Evolutionary conservation across 208 protist genomes (phyloP).

Genomic region (Blechomonas ayalai): DNA sequence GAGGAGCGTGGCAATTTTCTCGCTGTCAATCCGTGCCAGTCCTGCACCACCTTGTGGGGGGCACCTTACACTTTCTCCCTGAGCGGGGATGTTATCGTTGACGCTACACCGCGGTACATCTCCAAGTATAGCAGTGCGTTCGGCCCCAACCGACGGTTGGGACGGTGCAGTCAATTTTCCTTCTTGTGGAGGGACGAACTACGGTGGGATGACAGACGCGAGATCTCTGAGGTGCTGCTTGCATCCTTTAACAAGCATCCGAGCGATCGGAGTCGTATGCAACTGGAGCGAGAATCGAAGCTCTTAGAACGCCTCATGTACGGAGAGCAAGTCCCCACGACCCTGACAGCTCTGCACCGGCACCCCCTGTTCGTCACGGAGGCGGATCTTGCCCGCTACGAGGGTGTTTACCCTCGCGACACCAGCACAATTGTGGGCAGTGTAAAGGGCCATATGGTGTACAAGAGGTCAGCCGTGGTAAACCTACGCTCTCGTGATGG

Average conservation of each 20-base stretch:
- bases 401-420: constrained; percentile 82
- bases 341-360: constrained; percentile 49
- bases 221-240: constrained; percentile 64
- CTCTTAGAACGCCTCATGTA: constrained; percentile 76
- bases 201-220: constrained; percentile 71
- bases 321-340: constrained; percentile 77
- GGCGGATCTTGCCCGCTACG: constrained; percentile 55
- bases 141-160: constrained; percentile 42
- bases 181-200: constrained; percentile 75
- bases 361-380: constrained; percentile 89
- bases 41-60: constrained; percentile 71
- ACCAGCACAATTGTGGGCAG: constrained; percentile 62
- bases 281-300: constrained; percentile 39
- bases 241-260: constrained; percentile 38
- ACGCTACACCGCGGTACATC: constrained; percentile 78
- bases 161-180: constrained; percentile 39
- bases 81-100: constrained; percentile 51
- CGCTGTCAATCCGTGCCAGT: constrained; percentile 74
- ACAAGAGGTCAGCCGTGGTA: constrained; percentile 81
- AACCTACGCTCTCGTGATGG: constrained; percentile 77
- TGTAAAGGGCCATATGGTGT: constrained; percentile 80
- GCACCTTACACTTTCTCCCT: constrained; percentile 79
- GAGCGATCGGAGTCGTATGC: constrained; percentile 10
- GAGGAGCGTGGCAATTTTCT: constrained; percentile 65
- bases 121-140: constrained; percentile 72